Evolutionary conservation across 495 filamentous ascomycete genomes (phyloP), one percentile per base, ranked within the genome.

Genomic region (Hypoxylon intermedium): DNA sequence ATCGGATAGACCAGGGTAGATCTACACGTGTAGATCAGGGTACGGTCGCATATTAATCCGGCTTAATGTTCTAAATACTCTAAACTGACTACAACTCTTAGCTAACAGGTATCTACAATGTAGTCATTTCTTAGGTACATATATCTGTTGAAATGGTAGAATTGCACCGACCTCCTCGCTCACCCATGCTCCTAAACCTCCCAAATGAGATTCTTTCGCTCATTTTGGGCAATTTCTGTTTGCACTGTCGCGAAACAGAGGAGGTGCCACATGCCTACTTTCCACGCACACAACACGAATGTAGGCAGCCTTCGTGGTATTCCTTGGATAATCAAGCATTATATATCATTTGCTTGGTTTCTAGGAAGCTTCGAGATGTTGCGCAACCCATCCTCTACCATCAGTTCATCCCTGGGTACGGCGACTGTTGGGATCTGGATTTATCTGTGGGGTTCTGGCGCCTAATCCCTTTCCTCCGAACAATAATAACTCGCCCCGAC

Each of bases 181-280:
- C n/a, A 18, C 51, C 36, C 12, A 9, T 56, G 24, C 48, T 64
- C 48, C 46, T 48, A 41, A 51, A 26, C 42, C 54, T 59, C 42
- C 54, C 54, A 50, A 44, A 41, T 19, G 61, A 65, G 44, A 55
- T 53, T 26, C 36, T 59, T 30, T 50, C 15, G 26, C 54, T 65
- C 33, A 59, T 65, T 38, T 42, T 65, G n/a, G 37, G 54, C 54
- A 59, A 59, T 40, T 54, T 65, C 36, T 59, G 61, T 44, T 36
- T 50, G 20, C 60, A 64, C 53, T 64, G 53, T 19, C 60, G 47
- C 40, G 40, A 58, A 31, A 13, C 40, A 9, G 53, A 24, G 38
- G 34, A 30, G 15, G 20, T 13, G 7, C 53, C 53, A 11, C 30
- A 47, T 23, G 53, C 36, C 38, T 53, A 40, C 60, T 53, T 21